Conservation (phyloP, 345 rosid species). For the Gossypium longicalyx region DNA sequence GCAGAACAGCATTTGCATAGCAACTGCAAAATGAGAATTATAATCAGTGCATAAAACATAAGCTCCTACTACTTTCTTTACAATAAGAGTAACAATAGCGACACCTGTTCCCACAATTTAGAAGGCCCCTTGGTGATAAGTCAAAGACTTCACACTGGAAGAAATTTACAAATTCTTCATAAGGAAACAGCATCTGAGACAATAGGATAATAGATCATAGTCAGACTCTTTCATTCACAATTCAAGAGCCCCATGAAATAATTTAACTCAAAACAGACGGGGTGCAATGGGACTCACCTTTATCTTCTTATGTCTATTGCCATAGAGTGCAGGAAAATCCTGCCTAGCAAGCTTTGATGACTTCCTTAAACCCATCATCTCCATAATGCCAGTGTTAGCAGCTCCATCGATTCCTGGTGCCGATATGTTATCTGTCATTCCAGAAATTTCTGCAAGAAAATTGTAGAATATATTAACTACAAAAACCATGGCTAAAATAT, state of each 20-base stretch:
- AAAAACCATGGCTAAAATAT: slow-evolving; percentile 2
- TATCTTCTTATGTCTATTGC: slow-evolving; percentile 37
- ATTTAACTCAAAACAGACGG: neutral
- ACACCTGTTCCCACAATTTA: slow-evolving; percentile 85
- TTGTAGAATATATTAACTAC: slow-evolving; percentile 17
- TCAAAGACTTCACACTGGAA: slow-evolving; percentile 57
- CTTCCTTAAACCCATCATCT: slow-evolving; percentile 56
- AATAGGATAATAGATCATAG: slow-evolving; percentile 5
- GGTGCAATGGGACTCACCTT: slow-evolving; percentile 37
- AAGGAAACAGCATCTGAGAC: slow-evolving; percentile 63
- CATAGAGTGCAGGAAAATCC: slow-evolving; percentile 24
- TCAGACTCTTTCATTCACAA: slow-evolving; percentile 1
- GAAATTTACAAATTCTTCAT: slow-evolving; percentile 66
- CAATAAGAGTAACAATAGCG: neutral
- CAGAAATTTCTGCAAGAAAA: slow-evolving; percentile 35
- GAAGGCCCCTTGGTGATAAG: slow-evolving; percentile 76
- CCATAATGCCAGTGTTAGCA: slow-evolving; percentile 42
- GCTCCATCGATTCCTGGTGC: slow-evolving; percentile 36
- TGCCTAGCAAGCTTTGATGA: slow-evolving; percentile 40
- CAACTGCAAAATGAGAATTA: slow-evolving; percentile 46
- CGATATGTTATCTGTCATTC: slow-evolving; percentile 20
- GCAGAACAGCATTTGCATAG: slow-evolving; percentile 86
- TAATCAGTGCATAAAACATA: slow-evolving; percentile 6
- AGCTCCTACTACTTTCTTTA: slow-evolving; percentile 3
- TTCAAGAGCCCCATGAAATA: slow-evolving; percentile 8